phyloP scores from a whole-genome alignment of 2,329 filamentous ascomycete species.

The Boeremia exigua region DNA sequence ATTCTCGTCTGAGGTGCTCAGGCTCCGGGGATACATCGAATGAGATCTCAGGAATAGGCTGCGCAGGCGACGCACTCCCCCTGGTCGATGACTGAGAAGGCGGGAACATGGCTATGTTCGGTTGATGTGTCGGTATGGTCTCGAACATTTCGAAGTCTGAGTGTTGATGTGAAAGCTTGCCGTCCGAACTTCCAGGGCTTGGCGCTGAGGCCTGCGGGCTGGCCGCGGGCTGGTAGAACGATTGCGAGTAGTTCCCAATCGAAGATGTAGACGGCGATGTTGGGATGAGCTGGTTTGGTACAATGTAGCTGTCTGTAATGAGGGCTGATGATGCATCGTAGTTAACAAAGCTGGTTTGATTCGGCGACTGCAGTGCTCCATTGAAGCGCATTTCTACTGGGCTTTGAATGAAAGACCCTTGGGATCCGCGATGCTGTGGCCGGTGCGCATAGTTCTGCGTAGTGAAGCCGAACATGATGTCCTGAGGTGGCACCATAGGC shows the following conservation, averaged over 20 bases:
- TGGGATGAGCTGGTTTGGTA: slow-evolving; percentile 21
- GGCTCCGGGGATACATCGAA: slow-evolving; percentile 38
- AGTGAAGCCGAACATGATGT: slow-evolving; percentile 27
- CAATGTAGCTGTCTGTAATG: slow-evolving; percentile 36
- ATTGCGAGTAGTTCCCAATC: slow-evolving; percentile 23
- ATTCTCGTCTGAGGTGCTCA: slow-evolving; percentile 27
- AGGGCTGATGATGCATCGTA: slow-evolving; percentile 32
- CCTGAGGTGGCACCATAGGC: slow-evolving; percentile 30
- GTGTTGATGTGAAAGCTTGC: slow-evolving; percentile 32
- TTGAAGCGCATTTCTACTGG: slow-evolving; percentile 33
- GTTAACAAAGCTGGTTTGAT: slow-evolving; percentile 36
- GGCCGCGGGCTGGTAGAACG: slow-evolving; percentile 27
- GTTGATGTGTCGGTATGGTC: slow-evolving; percentile 10
- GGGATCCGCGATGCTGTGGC: slow-evolving; percentile 21
- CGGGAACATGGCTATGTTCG: not conserved
- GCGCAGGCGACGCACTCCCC: slow-evolving; percentile 17
- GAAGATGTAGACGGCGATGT: slow-evolving; percentile 34
- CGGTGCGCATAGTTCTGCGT: slow-evolving; percentile 22
- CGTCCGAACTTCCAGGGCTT: slow-evolving; percentile 42
- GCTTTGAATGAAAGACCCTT: slow-evolving; percentile 20
- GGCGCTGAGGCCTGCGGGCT: slow-evolving; percentile 35
- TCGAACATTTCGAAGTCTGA: slow-evolving; percentile 36
- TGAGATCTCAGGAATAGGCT: slow-evolving; percentile 23
- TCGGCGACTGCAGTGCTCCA: slow-evolving; percentile 33
- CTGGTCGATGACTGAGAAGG: slow-evolving; percentile 1